These are phyloP conservation scores for Ustilago curta DNA, from an alignment of 1,284 basidiomycete genomes.

Conservation along the genomic window DNA sequence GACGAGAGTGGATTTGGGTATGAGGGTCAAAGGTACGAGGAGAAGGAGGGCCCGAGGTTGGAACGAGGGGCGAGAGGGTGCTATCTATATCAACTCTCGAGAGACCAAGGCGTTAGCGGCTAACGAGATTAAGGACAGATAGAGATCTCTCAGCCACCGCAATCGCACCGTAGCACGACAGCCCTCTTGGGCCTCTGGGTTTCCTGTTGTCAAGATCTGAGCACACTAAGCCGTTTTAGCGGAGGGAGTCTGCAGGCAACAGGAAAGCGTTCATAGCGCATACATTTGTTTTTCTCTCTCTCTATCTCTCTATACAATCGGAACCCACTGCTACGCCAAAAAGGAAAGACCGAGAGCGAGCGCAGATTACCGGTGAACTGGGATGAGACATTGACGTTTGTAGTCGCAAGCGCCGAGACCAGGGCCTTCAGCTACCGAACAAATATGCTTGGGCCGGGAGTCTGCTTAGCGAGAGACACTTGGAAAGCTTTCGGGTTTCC, in stretches of 20 bases:
- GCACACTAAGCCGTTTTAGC: too few species aligned
- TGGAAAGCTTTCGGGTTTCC: neutral
- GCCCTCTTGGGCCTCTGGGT: too few species aligned
- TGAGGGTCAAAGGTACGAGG: neutral
- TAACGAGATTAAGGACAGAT: neutral
- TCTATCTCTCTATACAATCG: too few species aligned
- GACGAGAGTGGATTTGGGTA: neutral
- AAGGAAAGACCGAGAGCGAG: neutral
- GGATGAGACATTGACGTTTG: conserved; percentile 11
- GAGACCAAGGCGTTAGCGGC: too few species aligned
- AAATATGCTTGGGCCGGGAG: conserved; percentile 3
- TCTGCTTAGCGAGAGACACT: neutral
- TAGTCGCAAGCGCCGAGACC: conserved; percentile 16
- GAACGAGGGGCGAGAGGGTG: neutral
- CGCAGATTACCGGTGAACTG: neutral
- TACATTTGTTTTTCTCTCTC: too few species aligned
- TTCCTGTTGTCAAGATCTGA: too few species aligned
- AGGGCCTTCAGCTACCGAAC: conserved; percentile 7
- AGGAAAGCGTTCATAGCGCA: too few species aligned
- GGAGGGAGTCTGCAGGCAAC: too few species aligned
- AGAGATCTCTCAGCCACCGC: too few species aligned
- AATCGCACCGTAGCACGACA: too few species aligned
- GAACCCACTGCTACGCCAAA: too few species aligned
- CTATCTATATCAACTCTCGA: too few species aligned
- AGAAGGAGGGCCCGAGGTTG: neutral